These are phyloP conservation scores for Juglanconis sp. DNA, from an alignment of 2,329 filamentous ascomycete genomes.

Conservation along the genomic window DNA sequence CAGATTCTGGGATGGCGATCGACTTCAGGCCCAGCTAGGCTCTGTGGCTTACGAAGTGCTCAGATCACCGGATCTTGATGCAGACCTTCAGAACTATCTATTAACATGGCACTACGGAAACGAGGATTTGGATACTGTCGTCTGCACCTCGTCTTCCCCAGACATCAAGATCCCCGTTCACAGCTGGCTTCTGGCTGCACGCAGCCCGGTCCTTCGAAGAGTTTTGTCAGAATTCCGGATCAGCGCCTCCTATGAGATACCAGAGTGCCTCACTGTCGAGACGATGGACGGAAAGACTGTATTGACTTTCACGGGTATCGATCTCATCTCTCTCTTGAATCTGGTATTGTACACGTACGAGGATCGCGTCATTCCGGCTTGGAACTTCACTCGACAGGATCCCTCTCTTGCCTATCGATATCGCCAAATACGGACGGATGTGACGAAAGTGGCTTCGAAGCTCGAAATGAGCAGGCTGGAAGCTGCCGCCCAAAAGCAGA, in stretches of 20 bases:
- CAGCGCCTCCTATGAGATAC: conserved; percentile 50
- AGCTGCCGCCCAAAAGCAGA: conserved; percentile 72
- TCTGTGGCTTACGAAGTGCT: conserved; percentile 52
- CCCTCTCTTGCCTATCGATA: conserved; percentile 68
- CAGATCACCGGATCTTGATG: conserved; percentile 63
- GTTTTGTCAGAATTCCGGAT: conserved; percentile 57
- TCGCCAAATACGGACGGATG: conserved; percentile 74
- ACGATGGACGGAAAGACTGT: conserved; percentile 48
- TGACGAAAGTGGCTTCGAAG: conserved; percentile 79
- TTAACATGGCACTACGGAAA: conserved; percentile 35
- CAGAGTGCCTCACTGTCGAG: conserved; percentile 60
- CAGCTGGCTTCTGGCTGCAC: conserved; percentile 71
- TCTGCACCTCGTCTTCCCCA: conserved; percentile 60
- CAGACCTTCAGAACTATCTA: conserved; percentile 55
- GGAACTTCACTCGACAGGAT: conserved; percentile 72
- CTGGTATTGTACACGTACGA: conserved; percentile 77
- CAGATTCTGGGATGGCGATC: conserved; percentile 38
- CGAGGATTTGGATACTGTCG: conserved; percentile 39
- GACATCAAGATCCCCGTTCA: conserved; percentile 76
- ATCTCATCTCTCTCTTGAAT: conserved; percentile 77
- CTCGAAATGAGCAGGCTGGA: conserved; percentile 72
- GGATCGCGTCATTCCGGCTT: conserved; percentile 77
- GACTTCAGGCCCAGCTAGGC: conserved; percentile 52
- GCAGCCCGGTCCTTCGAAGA: conserved; percentile 67
- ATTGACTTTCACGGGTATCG: conserved; percentile 65